Conservation (phyloP, 495 filamentous ascomycete species). For the Chaetomium tenue region DNA sequence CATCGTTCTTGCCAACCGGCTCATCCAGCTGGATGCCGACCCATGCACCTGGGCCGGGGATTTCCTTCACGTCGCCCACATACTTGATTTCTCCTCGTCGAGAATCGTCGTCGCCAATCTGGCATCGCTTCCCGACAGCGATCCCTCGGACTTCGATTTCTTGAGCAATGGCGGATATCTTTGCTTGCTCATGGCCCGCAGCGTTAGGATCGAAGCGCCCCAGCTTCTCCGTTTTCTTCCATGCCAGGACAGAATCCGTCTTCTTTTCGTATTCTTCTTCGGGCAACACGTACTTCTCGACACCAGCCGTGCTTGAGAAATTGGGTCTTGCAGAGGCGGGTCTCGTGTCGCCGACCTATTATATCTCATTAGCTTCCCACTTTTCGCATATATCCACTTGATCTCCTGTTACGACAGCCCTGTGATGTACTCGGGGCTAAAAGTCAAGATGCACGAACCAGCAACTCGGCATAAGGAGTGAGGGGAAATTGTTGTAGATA, state of each 20-base stretch:
- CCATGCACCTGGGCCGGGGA: conserved; percentile 77
- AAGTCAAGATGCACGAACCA: conserved; percentile 54
- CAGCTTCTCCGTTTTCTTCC: conserved; percentile 88
- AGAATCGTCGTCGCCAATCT: conserved; percentile 61
- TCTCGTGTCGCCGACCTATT: conserved; percentile 75
- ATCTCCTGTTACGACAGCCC: no score
- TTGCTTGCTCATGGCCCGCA: conserved; percentile 65
- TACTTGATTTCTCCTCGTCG: conserved; percentile 82
- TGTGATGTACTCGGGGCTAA: no score
- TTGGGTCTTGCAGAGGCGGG: conserved; percentile 69
- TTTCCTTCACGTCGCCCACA: conserved; percentile 76
- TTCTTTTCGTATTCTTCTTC: conserved; percentile 77
- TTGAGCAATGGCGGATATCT: conserved; percentile 59
- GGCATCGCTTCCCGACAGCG: conserved; percentile 60
- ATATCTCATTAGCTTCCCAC: conserved; percentile 10
- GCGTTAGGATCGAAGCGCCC: conserved; percentile 92
- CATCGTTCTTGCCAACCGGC: conserved; percentile 87
- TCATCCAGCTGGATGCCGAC: conserved; percentile 83
- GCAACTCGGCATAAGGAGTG: conserved; percentile 69
- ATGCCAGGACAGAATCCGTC: conserved; percentile 81
- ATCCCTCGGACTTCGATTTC: conserved; percentile 70
- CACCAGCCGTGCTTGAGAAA: conserved; percentile 72
- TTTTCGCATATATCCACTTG: neutral
- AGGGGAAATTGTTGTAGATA: conserved; percentile 62
- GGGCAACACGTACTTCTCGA: conserved; percentile 85